Evolutionary conservation across 106 monocot species (phyloP).

Genomic region (Amphibolis antarctica): DNA sequence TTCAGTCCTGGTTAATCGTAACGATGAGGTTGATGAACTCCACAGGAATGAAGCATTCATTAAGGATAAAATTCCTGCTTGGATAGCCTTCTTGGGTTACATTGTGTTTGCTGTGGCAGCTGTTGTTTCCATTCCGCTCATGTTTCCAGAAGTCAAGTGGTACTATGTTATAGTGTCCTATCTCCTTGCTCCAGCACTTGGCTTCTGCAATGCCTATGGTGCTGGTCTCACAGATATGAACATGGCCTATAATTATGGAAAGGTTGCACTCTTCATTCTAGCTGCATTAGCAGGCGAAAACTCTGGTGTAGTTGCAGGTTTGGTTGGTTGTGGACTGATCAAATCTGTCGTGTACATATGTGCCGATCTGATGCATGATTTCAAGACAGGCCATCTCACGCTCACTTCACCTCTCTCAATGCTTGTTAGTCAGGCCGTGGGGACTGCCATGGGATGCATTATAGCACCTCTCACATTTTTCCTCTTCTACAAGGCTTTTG

Average conservation of each 20-base stretch:
- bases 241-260: conserved; percentile 95
- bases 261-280: conserved; percentile 69
- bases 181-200: conserved; percentile 55
- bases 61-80: conserved; percentile 52
- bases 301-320: conserved; percentile 63
- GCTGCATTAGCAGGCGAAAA: conserved; percentile 64
- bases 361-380: conserved; percentile 88
- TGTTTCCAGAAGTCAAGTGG: conserved; percentile 80
- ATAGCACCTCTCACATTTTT: conserved; percentile 70
- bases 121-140: conserved; percentile 50
- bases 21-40: conserved; percentile 29
- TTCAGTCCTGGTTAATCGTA: conserved; percentile 17
- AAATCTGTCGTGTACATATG: conserved; percentile 85
- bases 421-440: conserved; percentile 69
- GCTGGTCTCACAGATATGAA: conserved; percentile 93
- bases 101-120: conserved; percentile 34
- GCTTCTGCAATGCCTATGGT: conserved; percentile 93
- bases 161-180: conserved; percentile 72
- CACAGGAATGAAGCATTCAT: conserved; percentile 53
- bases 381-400: conserved; percentile 80
- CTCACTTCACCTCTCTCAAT: conserved; percentile 74
- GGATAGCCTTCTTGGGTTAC: conserved; percentile 67
- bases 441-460: conserved; percentile 74
- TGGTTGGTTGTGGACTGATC: conserved; percentile 69
- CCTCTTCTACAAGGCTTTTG: conserved; percentile 84